These are phyloP conservation scores for Rhizomucor pusillus DNA, from an alignment of 371 early-diverging fungal species.

Conservation along the genomic window DNA sequence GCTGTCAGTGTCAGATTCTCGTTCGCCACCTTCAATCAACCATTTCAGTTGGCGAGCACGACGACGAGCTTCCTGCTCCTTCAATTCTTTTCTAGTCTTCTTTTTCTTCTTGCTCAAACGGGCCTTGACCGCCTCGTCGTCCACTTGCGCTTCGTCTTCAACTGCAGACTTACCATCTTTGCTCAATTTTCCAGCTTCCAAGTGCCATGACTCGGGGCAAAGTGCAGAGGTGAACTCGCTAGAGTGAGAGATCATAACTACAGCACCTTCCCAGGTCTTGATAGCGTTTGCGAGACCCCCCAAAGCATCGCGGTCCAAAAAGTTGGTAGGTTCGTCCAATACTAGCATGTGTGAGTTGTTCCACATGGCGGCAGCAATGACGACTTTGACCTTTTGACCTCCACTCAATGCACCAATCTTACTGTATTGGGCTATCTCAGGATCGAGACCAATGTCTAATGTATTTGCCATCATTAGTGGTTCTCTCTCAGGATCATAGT, in stretches of 20 bases:
- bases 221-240: constrained; percentile 75
- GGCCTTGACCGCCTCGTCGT: constrained; percentile 58
- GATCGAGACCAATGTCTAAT: constrained; percentile 75
- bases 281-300: constrained; percentile 84
- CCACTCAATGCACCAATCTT: constrained; percentile 74
- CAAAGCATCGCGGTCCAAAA: constrained; percentile 85
- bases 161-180: constrained; percentile 58
- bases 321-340: constrained; percentile 87
- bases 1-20: constrained; percentile 68
- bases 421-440: constrained; percentile 75
- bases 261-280: constrained; percentile 78
- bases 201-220: constrained; percentile 79
- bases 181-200: constrained; percentile 59
- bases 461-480: background rate
- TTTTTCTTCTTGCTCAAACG: constrained; percentile 80
- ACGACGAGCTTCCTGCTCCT: constrained; percentile 66
- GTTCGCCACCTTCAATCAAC: constrained; percentile 68
- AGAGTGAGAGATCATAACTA: constrained; percentile 89
- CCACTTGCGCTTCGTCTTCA: constrained; percentile 61
- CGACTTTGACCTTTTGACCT: constrained; percentile 89
- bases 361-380: constrained; percentile 84
- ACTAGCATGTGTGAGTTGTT: constrained; percentile 81
- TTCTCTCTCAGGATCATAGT: background rate
- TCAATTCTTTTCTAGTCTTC: constrained; percentile 75
- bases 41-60: constrained; percentile 72